These are phyloP conservation scores for Botrytis fabae DNA, from an alignment of 2,329 filamentous ascomycete genomes.

Conservation along the genomic window DNA sequence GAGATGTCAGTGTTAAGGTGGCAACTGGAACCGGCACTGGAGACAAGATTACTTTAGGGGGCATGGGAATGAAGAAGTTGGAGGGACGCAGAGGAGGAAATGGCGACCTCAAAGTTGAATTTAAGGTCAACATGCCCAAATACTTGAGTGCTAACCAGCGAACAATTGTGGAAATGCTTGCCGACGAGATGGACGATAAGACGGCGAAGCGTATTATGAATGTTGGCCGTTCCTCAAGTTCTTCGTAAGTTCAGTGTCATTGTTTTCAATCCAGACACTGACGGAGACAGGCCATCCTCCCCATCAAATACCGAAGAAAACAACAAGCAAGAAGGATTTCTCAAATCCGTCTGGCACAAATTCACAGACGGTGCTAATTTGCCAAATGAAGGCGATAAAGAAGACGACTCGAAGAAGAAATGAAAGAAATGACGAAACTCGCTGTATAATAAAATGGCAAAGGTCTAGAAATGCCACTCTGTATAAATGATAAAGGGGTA, in stretches of 20 bases:
- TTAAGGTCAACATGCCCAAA: conserved; percentile 93
- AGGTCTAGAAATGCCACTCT: conserved; percentile 7
- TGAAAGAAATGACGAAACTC: conserved; percentile 2
- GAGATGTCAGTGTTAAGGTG: conserved; percentile 86
- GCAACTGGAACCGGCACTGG: conserved; percentile 89
- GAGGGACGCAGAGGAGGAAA: conserved; percentile 63
- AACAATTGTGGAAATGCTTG: conserved; percentile 91
- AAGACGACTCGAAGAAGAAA: conserved; percentile 24
- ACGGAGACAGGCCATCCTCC: conserved; percentile 24
- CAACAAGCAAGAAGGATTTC: conserved; percentile 82
- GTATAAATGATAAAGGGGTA: conserved; percentile 14
- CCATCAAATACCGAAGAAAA: conserved; percentile 41
- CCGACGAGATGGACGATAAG: conserved; percentile 93
- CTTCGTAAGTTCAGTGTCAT: conserved; percentile 47
- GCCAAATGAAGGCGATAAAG: conserved; percentile 21
- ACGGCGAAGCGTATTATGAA: conserved; percentile 93
- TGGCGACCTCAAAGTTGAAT: conserved; percentile 90
- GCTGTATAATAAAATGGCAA: conserved; percentile 19
- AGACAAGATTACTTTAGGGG: conserved; percentile 82
- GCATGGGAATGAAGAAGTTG: conserved; percentile 93
- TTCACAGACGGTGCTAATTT: conserved; percentile 62
- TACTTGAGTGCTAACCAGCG: conserved; percentile 89
- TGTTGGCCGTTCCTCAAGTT: conserved; percentile 54
- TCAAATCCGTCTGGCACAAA: conserved; percentile 92
- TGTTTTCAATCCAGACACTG: conserved; percentile 25